Percentiles rank a stretch among this genome's conserved stretches.
Conservation (phyloP, 163 green algal genomes). For the Trebouxiophyceae sp. region DNA sequence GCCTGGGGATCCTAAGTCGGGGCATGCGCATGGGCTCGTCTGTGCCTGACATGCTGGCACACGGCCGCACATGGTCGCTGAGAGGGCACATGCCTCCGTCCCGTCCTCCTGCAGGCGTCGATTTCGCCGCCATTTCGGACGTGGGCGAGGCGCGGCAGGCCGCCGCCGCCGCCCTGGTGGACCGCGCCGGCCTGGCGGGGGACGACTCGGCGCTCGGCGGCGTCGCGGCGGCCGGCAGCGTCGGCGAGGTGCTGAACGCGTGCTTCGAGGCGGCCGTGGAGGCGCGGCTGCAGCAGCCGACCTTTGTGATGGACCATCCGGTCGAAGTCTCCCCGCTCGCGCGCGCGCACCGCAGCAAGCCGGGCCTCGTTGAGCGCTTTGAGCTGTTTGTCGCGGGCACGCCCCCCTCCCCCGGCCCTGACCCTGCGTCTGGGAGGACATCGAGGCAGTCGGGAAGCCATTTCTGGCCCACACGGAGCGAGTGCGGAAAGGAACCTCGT, state of each 20-base stretch:
- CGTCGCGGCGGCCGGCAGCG: background rate
- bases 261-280: conserved; percentile 79
- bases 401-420: no score
- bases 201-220: background rate
- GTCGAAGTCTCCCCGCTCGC: conserved; percentile 87
- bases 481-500: no score
- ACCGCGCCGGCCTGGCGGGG: background rate
- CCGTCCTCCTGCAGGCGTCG: conserved; percentile 23
- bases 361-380: conserved; percentile 86
- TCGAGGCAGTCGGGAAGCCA: no score
- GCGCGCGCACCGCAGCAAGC: conserved; percentile 78
- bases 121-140: conserved; percentile 26
- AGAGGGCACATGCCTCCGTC: no score
- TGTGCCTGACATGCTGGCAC: no score
- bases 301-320: conserved; percentile 86
- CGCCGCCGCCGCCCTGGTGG: background rate
- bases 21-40: no score
- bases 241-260: conserved; percentile 9
- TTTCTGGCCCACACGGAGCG: no score
- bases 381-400: conserved; percentile 88
- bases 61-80: no score
- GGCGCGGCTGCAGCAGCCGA: conserved; percentile 66
- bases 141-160: conserved; percentile 2
- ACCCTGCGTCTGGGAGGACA: no score
- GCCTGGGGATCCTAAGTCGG: no score